A percentile compares a stretch with the other conserved stretches of the same genome.
Evolutionary conservation across 2,329 filamentous ascomycete species (phyloP).

Genomic region (Domatiomyces globalis): DNA sequence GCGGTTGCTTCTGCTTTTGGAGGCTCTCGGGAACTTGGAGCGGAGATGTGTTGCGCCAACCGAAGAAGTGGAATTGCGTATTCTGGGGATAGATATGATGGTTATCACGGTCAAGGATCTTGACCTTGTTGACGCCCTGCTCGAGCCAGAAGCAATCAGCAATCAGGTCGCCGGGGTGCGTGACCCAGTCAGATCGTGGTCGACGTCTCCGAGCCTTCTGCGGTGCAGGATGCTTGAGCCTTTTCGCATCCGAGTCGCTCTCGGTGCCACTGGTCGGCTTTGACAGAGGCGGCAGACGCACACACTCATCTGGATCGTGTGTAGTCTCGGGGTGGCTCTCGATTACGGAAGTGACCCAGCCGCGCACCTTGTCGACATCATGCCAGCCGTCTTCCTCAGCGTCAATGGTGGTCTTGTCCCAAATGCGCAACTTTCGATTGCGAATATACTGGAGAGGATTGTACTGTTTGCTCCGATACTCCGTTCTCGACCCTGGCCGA

Average conservation of each 20-base stretch:
- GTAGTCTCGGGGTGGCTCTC: constrained; percentile 31
- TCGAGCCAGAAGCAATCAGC: constrained; percentile 88
- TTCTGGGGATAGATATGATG: constrained; percentile 46
- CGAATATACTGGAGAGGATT: constrained; percentile 88
- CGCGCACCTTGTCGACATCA: constrained; percentile 54
- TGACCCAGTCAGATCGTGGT: constrained; percentile 70
- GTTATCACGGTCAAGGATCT: constrained; percentile 69
- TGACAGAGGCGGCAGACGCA: constrained; percentile 30
- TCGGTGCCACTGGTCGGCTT: constrained; percentile 17
- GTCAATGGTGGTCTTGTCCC: constrained; percentile 61
- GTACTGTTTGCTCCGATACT: constrained; percentile 44
- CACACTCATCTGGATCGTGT: constrained; percentile 32
- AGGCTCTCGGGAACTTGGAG: constrained; percentile 8
- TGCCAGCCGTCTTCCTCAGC: constrained; percentile 63
- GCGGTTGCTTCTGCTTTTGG: constrained; percentile 12
- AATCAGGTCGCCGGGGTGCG: constrained; percentile 70
- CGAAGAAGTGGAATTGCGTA: constrained; percentile 18
- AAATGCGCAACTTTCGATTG: constrained; percentile 70
- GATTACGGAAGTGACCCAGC: constrained; percentile 62
- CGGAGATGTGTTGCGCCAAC: constrained; percentile 16
- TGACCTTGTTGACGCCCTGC: constrained; percentile 60
- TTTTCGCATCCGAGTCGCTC: constrained; percentile 4
- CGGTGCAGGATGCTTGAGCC: constrained; percentile 1
- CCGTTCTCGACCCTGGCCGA: constrained; percentile 10
- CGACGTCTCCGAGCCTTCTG: constrained; percentile 37